Evolutionary conservation across 108 stramenopile genomes (phyloP).

Genomic region (Hondaea fermentalgiana): DNA sequence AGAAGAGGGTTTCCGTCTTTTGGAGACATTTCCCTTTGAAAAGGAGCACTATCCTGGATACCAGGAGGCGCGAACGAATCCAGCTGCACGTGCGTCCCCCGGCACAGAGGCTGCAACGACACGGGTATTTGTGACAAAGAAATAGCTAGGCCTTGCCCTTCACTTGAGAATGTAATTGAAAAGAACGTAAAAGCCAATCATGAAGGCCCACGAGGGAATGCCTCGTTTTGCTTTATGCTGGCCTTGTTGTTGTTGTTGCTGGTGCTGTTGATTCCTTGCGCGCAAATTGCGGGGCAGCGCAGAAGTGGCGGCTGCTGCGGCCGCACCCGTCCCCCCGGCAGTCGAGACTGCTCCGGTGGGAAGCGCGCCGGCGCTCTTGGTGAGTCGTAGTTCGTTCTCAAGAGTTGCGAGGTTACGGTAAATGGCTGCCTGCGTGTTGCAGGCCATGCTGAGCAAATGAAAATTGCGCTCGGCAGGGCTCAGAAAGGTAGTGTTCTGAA

Average conservation of each 20-base stretch:
- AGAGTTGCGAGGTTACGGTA: background rate
- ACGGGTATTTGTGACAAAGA: background rate
- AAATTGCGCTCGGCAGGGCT: background rate
- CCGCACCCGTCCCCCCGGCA: background rate
- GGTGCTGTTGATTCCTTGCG: background rate
- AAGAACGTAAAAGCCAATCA: slow-evolving; percentile 5
- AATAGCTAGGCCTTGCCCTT: background rate
- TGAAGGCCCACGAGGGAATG: background rate
- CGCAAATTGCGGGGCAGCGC: background rate
- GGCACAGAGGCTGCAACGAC: background rate
- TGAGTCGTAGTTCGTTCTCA: background rate
- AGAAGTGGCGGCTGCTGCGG: background rate
- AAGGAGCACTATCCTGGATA: background rate
- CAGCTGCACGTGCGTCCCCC: background rate
- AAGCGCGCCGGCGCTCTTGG: background rate
- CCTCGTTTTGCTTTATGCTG: background rate
- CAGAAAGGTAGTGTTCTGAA: background rate
- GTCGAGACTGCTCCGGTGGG: background rate
- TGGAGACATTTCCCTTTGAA: background rate
- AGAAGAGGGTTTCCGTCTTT: background rate
- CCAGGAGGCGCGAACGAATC: slow-evolving; percentile 13
- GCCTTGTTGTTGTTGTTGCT: background rate
- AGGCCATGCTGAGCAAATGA: background rate
- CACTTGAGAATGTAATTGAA: background rate
- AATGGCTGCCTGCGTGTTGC: background rate